A percentile compares a stretch with the other conserved stretches of the same genome.
These are phyloP conservation scores for Pichia sp. DNA, from an alignment of 1,139 yeast species.

Conservation along the genomic window DNA sequence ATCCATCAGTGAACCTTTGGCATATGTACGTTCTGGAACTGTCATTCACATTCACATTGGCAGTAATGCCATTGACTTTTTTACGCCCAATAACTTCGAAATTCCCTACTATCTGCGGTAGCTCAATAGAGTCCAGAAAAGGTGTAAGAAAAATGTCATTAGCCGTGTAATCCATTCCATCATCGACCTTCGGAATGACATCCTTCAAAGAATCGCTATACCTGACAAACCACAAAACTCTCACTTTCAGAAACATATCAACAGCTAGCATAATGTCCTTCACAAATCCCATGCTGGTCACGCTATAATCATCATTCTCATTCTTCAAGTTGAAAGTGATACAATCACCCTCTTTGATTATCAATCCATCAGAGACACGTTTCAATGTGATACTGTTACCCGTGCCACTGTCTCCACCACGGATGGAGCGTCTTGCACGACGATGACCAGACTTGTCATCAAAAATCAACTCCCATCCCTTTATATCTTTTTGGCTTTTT, in stretches of 20 bases:
- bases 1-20: constrained; percentile 33
- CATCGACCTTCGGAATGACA: constrained; percentile 14
- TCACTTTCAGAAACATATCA: constrained; percentile 33
- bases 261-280: constrained; percentile 37
- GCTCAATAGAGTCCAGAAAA: constrained; percentile 29
- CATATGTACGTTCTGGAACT: constrained; percentile 37
- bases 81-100: constrained; percentile 33
- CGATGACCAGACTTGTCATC: constrained; percentile 11
- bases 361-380: constrained; percentile 31
- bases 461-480: constrained; percentile 22
- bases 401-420: no score
- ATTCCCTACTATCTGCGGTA: constrained; percentile 29
- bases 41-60: constrained; percentile 11
- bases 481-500: constrained; percentile 13
- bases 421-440: constrained; percentile 14
- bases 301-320: background rate
- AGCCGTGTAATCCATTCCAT: constrained; percentile 4
- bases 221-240: constrained; percentile 33
- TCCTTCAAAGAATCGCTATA: constrained; percentile 19
- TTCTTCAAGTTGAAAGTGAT: constrained; percentile 23
- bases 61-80: constrained; percentile 4
- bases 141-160: constrained; percentile 41
- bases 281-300: constrained; percentile 30
- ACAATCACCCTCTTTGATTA: constrained; percentile 36
- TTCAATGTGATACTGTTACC: constrained; percentile 18